Evolutionary conservation across 75 land plant species (phyloP).

Genomic region (Picea glauca): DNA sequence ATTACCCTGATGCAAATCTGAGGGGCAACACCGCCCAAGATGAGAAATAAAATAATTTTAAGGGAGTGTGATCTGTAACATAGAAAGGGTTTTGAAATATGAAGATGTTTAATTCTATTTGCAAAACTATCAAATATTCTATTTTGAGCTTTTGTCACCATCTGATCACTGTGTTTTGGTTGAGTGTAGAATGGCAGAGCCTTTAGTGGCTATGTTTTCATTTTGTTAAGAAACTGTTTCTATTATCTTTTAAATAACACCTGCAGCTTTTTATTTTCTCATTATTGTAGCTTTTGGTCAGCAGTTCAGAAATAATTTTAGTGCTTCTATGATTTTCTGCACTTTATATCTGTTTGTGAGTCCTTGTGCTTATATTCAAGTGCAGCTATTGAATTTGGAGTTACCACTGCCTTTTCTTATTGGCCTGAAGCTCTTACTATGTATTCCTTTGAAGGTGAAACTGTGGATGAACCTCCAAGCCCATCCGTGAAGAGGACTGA

Average conservation of each 20-base stretch:
- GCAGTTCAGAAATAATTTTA: too few species aligned
- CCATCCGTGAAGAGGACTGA: slow-evolving; percentile 74
- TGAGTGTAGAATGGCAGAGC: not conserved
- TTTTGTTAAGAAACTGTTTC: too few species aligned
- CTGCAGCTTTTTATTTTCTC: too few species aligned
- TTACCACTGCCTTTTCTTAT: not conserved
- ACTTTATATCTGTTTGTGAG: not conserved
- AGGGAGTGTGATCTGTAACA: not conserved
- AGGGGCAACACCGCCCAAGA: too few species aligned
- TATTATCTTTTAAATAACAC: too few species aligned
- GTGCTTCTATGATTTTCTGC: not conserved
- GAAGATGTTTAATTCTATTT: not conserved
- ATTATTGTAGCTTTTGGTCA: too few species aligned
- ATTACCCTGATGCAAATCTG: too few species aligned
- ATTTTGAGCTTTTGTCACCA: not conserved
- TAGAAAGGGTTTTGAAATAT: not conserved
- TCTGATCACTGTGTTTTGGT: not conserved
- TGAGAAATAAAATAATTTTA: too few species aligned
- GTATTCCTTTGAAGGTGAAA: slow-evolving; percentile 28
- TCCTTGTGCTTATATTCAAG: not conserved
- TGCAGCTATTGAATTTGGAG: not conserved
- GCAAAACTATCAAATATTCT: not conserved
- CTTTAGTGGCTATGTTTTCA: too few species aligned
- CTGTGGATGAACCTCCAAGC: slow-evolving; percentile 60
- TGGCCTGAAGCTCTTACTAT: not conserved